Evolutionary conservation across 202 grass and related monocot genomes (phyloP).

Genomic region (Carex arenaria): DNA sequence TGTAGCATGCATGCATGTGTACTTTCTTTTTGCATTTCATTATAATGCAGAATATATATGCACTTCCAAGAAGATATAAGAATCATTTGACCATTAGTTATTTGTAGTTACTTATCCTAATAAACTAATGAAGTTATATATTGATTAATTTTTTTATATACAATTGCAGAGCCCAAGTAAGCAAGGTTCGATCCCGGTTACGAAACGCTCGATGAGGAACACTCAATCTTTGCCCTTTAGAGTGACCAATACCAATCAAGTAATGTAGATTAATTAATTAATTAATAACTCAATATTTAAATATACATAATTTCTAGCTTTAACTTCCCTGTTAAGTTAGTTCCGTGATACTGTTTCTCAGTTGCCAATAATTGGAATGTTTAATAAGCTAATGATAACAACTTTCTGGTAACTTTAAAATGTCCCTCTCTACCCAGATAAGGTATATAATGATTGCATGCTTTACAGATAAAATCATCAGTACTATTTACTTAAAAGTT

Average conservation of each 20-base stretch:
- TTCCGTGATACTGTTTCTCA: neutral
- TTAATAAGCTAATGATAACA: conserved; percentile 15
- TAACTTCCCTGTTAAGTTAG: neutral
- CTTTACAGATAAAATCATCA: conserved; percentile 22
- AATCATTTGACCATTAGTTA: neutral
- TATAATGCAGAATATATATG: neutral
- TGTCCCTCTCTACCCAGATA: conserved; percentile 23
- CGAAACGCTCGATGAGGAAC: conserved; percentile 8
- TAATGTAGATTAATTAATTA: conserved; percentile 1
- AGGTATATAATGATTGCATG: conserved; percentile 22
- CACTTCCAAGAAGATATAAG: neutral
- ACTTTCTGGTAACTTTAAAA: conserved; percentile 19
- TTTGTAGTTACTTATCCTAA: neutral
- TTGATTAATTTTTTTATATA: neutral
- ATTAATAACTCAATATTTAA: neutral
- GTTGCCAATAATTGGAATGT: neutral
- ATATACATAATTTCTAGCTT: conserved; percentile 1
- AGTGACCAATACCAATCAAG: conserved; percentile 20
- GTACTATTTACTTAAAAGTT: neutral
- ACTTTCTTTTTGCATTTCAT: neutral
- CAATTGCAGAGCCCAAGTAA: conserved; percentile 7
- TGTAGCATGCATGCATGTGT: neutral
- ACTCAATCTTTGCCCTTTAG: neutral
- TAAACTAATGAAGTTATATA: neutral
- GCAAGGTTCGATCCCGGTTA: neutral